A percentile compares a stretch with the other conserved stretches of the same genome.
These are phyloP conservation scores for Phylloporus arenicola DNA, from an alignment of 768 basidiomycete species.

Conservation along the genomic window DNA sequence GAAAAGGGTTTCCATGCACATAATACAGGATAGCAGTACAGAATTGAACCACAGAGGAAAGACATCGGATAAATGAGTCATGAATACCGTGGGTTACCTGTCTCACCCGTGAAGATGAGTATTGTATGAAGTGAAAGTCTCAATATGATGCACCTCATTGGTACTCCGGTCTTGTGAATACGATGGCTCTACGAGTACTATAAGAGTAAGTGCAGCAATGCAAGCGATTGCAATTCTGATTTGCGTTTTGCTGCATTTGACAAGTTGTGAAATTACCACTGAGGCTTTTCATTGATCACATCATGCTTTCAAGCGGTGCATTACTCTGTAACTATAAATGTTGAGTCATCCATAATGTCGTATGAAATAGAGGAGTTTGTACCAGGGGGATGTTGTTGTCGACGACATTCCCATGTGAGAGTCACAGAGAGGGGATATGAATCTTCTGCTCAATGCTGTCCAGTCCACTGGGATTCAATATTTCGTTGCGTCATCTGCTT, in stretches of 20 bases:
- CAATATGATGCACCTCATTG: constrained; percentile 37
- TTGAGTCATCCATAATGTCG: constrained; percentile 8
- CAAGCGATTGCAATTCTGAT: constrained; percentile 30
- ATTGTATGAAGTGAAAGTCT: neutral
- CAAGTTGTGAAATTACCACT: constrained; percentile 78
- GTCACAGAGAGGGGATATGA: constrained; percentile 38
- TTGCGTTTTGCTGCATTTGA: constrained; percentile 86
- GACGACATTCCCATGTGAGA: constrained; percentile 57
- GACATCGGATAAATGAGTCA: constrained; percentile 68
- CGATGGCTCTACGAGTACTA: constrained; percentile 53
- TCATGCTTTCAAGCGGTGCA: constrained; percentile 32
- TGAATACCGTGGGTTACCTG: constrained; percentile 82
- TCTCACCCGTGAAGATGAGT: neutral
- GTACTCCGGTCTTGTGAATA: constrained; percentile 88
- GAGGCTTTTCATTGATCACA: constrained; percentile 23
- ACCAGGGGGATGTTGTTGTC: constrained; percentile 67
- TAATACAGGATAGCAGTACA: constrained; percentile 78
- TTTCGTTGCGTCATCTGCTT: neutral
- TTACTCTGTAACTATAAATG: constrained; percentile 60
- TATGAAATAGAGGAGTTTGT: constrained; percentile 18
- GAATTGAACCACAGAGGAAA: constrained; percentile 65
- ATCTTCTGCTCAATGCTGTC: constrained; percentile 44
- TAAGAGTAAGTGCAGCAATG: constrained; percentile 3
- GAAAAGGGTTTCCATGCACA: constrained; percentile 81
- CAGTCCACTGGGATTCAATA: constrained; percentile 23